A percentile compares a stretch with the other conserved stretches of the same genome.
phyloP scores from a whole-genome alignment of 208 protist genomes.

The Porcisia deanei region DNA sequence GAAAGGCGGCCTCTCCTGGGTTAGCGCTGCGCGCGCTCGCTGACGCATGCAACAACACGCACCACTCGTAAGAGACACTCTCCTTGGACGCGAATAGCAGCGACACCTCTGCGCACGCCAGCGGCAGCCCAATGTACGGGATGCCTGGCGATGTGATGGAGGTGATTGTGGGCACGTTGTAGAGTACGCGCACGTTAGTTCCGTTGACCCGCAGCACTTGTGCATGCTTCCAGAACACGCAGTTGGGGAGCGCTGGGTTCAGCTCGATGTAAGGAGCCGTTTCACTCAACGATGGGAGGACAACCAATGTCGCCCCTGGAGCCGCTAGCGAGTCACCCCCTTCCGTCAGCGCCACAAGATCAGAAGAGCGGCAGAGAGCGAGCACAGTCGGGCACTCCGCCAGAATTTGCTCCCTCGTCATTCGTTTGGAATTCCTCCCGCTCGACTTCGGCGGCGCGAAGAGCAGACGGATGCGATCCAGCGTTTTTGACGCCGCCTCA shows the following conservation, averaged over 20 bases:
- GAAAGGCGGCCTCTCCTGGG: slow-evolving; percentile 4
- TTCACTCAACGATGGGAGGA: neutral
- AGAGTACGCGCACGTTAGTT: slow-evolving; percentile 42
- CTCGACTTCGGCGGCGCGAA: slow-evolving; percentile 34
- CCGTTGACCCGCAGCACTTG: slow-evolving; percentile 50
- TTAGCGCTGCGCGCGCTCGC: neutral
- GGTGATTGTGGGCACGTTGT: slow-evolving; percentile 84
- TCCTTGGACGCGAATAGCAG: slow-evolving; percentile 46
- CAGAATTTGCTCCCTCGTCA: slow-evolving; percentile 51
- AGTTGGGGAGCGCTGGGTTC: slow-evolving; percentile 58
- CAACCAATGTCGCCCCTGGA: neutral
- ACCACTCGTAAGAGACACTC: slow-evolving; percentile 77
- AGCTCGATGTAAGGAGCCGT: slow-evolving; percentile 29
- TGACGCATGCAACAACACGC: slow-evolving; percentile 18
- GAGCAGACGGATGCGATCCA: slow-evolving; percentile 83
- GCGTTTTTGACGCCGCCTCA: slow-evolving; percentile 56
- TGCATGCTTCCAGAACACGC: slow-evolving; percentile 56
- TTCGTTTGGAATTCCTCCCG: slow-evolving; percentile 24
- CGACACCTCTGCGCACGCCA: slow-evolving; percentile 64
- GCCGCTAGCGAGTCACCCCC: slow-evolving; percentile 3
- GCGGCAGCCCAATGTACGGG: slow-evolving; percentile 74
- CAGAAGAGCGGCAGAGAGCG: slow-evolving; percentile 40
- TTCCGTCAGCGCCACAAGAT: slow-evolving; percentile 12
- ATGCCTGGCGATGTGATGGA: slow-evolving; percentile 47
- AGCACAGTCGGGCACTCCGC: slow-evolving; percentile 47